Percentiles rank a stretch among this genome's conserved stretches.
phyloP scores from a whole-genome alignment of 106 monocot genomes.

The Dendrobium chrysotoxum region DNA sequence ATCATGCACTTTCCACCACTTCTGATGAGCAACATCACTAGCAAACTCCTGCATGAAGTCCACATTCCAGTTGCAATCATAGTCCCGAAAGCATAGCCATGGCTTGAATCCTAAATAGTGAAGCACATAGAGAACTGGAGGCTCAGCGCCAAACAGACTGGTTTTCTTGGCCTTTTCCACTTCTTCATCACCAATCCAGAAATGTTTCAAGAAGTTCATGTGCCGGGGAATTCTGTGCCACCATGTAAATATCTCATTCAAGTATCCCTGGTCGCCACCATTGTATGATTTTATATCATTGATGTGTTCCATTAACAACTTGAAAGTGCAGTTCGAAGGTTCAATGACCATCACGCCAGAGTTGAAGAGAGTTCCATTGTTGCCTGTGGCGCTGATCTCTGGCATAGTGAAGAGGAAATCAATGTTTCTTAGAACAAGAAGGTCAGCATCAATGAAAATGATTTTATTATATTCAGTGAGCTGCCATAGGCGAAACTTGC shows the following conservation, averaged over 20 bases:
- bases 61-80: constrained; percentile 20
- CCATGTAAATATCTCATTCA: constrained; percentile 79
- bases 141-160: constrained; percentile 40
- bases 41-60: constrained; percentile 54
- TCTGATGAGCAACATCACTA: constrained; percentile 59
- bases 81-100: constrained; percentile 72
- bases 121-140: constrained; percentile 61
- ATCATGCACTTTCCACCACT: constrained; percentile 84
- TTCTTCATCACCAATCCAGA: constrained; percentile 67
- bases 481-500: constrained; percentile 83
- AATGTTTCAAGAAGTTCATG: constrained; percentile 80
- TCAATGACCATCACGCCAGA: constrained; percentile 78
- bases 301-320: constrained; percentile 60
- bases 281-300: constrained; percentile 69
- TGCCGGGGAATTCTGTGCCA: constrained; percentile 73
- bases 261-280: constrained; percentile 74
- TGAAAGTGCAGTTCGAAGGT: constrained; percentile 68
- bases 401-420: constrained; percentile 65
- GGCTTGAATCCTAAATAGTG: constrained; percentile 77
- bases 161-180: constrained; percentile 38
- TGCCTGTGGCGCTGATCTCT: constrained; percentile 67
- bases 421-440: constrained; percentile 57
- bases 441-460: constrained; percentile 74
- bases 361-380: constrained; percentile 68
- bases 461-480: constrained; percentile 74